Conservation (phyloP, 192 early-diverging fungal genomes). For the Allomyces javanicus region DNA sequence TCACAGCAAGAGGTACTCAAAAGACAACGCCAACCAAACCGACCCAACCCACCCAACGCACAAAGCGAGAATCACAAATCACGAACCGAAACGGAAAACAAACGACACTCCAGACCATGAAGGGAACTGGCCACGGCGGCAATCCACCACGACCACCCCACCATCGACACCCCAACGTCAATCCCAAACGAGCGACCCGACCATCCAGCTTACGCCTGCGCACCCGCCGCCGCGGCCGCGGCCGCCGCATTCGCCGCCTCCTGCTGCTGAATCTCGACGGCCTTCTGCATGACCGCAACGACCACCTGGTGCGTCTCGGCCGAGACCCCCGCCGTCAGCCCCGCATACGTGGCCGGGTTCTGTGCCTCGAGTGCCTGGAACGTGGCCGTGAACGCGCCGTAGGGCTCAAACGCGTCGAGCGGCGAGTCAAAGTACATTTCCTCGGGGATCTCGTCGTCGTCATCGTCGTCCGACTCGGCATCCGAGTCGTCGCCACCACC, state of each 20-base stretch:
- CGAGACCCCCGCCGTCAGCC: not conserved
- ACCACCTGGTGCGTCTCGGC: not conserved
- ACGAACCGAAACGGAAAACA: no score
- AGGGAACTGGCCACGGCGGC: no score
- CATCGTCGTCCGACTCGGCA: conserved; percentile 40
- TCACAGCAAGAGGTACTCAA: no score
- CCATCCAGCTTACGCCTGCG: no score
- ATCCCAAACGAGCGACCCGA: no score
- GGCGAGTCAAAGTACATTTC: conserved; percentile 59
- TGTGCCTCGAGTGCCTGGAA: conserved; percentile 11
- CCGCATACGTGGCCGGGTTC: not conserved
- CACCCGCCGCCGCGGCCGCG: not conserved
- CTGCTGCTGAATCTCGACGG: not conserved
- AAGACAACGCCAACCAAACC: no score
- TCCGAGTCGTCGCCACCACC: conserved; percentile 18
- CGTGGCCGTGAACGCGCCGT: conserved; percentile 45
- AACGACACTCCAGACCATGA: no score
- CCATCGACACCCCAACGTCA: no score
- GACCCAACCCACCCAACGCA: no score
- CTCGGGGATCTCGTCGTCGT: conserved; percentile 46
- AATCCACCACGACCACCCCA: no score
- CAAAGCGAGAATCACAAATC: no score
- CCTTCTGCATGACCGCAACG: not conserved
- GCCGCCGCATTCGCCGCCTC: not conserved
- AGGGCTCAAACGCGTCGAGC: conserved; percentile 53